These are phyloP conservation scores for Macrolepiota fuliginosa DNA, from an alignment of 768 basidiomycete genomes.

Conservation along the genomic window DNA sequence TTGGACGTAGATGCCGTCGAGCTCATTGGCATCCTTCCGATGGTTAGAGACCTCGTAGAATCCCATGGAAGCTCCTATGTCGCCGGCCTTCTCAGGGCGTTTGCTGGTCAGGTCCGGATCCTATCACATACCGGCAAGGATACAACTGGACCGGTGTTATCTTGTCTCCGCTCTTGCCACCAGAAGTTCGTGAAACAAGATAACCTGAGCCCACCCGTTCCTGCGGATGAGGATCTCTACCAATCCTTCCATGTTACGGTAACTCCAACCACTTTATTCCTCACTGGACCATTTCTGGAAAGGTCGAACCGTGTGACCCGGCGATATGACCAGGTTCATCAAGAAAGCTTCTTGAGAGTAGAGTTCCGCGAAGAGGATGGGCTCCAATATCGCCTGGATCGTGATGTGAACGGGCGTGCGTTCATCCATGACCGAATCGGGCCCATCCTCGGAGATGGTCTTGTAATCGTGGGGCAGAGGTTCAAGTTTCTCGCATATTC, in stretches of 20 bases:
- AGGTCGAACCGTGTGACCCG: conserved; percentile 63
- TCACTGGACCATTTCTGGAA: conserved; percentile 56
- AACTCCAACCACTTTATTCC: conserved; percentile 51
- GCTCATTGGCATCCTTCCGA: conserved; percentile 36
- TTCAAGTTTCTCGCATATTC: conserved; percentile 72
- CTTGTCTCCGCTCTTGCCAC: conserved; percentile 27
- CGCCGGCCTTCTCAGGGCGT: conserved; percentile 39
- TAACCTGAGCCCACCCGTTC: conserved; percentile 21
- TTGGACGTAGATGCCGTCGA: conserved; percentile 46
- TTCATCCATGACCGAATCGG: conserved; percentile 51
- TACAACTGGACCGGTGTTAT: conserved; percentile 19
- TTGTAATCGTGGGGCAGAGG: conserved; percentile 48
- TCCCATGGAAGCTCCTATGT: conserved; percentile 32
- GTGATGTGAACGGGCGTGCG: conserved; percentile 48
- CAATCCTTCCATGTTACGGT: conserved; percentile 30
- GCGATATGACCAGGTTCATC: conserved; percentile 38
- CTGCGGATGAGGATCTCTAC: conserved; percentile 26
- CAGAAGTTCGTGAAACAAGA: conserved; percentile 22
- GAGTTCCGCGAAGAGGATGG: conserved; percentile 59
- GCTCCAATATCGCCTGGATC: conserved; percentile 51
- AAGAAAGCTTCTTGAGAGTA: conserved; percentile 60
- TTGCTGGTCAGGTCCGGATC: conserved; percentile 21
- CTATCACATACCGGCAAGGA: conserved; percentile 21
- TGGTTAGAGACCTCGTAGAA: conserved; percentile 27
- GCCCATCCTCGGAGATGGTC: conserved; percentile 37